Conservation (phyloP, 2,329 filamentous ascomycete genomes). For the Ascosphaera acerosa region DNA sequence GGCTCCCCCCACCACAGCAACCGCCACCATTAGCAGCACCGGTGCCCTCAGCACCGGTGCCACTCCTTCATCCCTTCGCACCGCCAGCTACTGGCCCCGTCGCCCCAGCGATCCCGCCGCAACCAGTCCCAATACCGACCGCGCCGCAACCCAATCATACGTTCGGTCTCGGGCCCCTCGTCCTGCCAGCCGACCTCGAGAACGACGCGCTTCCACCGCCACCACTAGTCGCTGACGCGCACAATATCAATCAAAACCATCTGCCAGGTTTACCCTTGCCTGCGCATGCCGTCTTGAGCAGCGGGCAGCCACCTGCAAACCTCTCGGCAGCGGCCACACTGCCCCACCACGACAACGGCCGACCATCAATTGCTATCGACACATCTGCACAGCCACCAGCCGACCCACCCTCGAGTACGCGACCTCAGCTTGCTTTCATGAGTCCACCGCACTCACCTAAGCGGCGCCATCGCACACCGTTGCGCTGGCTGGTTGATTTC, state of each 20-base stretch:
- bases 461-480: constrained; percentile 27
- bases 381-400: constrained; percentile 2
- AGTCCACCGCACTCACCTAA: not conserved
- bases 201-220: not conserved
- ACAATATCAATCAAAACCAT: not conserved
- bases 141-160: constrained; percentile 14
- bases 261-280: not conserved
- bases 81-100: not conserved
- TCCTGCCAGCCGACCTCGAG: not conserved
- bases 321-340: no score
- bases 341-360: not conserved
- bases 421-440: constrained; percentile 2
- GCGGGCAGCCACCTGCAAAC: no score
- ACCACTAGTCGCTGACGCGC: not conserved
- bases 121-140: constrained; percentile 3
- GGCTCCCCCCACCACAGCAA: not conserved
- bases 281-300: not conserved
- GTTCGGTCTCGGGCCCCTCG: not conserved
- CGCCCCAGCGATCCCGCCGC: not conserved
- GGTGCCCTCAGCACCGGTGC: not conserved
- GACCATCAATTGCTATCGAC: not conserved
- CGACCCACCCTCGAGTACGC: constrained; percentile 7
- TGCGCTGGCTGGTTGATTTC: constrained; percentile 31
- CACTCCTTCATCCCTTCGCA: not conserved
- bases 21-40: not conserved